Percentiles rank a stretch among this genome's conserved stretches.
Conservation (phyloP, 495 filamentous ascomycete species). For the Podospora pseudoanserina region DNA sequence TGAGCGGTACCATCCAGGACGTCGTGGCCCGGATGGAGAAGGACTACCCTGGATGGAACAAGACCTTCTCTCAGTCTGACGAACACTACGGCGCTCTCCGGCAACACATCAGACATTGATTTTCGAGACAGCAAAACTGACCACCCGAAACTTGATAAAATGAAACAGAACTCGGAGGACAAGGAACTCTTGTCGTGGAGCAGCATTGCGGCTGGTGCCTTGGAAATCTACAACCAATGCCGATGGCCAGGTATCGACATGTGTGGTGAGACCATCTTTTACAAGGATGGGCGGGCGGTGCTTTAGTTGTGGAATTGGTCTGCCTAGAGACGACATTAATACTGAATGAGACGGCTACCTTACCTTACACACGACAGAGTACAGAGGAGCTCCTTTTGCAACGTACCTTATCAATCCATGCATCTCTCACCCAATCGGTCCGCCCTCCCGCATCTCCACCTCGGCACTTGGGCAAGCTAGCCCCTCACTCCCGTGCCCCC, state of each 20-base stretch:
- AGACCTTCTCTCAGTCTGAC: background rate
- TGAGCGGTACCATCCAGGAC: conserved; percentile 8
- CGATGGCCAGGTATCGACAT: background rate
- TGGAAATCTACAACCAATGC: background rate
- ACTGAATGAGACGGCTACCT: too few relatives aligned
- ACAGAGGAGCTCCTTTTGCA: too few relatives aligned
- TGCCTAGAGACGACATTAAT: background rate
- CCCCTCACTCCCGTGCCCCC: too few relatives aligned
- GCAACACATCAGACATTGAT: background rate
- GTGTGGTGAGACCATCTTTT: background rate
- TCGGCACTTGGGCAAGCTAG: background rate
- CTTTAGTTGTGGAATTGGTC: background rate
- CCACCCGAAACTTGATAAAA: background rate
- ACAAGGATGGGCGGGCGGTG: background rate
- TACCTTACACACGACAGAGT: too few relatives aligned
- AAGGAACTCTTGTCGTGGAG: background rate
- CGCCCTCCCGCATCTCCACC: background rate
- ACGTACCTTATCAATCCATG: background rate
- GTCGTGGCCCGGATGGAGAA: conserved; percentile 2
- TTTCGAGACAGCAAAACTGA: background rate
- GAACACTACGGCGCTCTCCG: background rate
- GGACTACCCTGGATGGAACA: background rate
- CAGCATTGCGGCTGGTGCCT: background rate
- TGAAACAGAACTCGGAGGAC: background rate
- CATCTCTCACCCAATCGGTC: background rate